Percentiles rank a stretch among this genome's conserved stretches.
Evolutionary conservation across 2,329 filamentous ascomycete genomes (phyloP).

Genomic region (Orbilia oligospora): DNA sequence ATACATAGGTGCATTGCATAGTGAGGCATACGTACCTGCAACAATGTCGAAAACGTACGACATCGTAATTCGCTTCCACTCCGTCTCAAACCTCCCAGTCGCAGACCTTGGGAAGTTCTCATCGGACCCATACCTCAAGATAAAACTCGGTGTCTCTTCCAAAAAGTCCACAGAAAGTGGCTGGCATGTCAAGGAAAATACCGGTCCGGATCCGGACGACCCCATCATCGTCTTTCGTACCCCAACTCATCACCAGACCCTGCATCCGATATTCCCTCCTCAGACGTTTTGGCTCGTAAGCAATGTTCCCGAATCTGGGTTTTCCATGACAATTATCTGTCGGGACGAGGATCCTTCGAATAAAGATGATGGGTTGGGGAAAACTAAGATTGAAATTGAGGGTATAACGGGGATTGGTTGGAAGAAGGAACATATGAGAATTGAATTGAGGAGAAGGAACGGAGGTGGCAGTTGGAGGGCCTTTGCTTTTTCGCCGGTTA

Average conservation of each 20-base stretch:
- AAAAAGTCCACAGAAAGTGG: constrained; percentile 45
- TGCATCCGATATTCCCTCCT: constrained; percentile 51
- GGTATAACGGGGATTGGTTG: constrained; percentile 42
- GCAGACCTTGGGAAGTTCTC: constrained; percentile 59
- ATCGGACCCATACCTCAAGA: constrained; percentile 55
- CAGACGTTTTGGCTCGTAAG: constrained; percentile 58
- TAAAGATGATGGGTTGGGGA: constrained; percentile 50
- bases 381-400: constrained; percentile 56
- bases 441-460: constrained; percentile 51
- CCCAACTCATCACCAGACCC: constrained; percentile 54
- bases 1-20: background rate
- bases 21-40: background rate
- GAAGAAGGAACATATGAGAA: constrained; percentile 60
- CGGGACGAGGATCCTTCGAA: constrained; percentile 57
- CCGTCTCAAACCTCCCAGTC: constrained; percentile 56
- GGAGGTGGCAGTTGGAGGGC: constrained; percentile 57
- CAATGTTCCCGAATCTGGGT: constrained; percentile 56
- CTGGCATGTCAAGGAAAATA: constrained; percentile 52
- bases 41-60: constrained; percentile 36
- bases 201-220: constrained; percentile 55
- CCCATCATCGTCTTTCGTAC: constrained; percentile 58
- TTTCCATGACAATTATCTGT: constrained; percentile 50
- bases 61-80: constrained; percentile 56
- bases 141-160: constrained; percentile 51
- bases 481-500: constrained; percentile 51